Evolutionary conservation across 768 basidiomycete genomes (phyloP).

Genomic region (Dacryopinax spathularia): DNA sequence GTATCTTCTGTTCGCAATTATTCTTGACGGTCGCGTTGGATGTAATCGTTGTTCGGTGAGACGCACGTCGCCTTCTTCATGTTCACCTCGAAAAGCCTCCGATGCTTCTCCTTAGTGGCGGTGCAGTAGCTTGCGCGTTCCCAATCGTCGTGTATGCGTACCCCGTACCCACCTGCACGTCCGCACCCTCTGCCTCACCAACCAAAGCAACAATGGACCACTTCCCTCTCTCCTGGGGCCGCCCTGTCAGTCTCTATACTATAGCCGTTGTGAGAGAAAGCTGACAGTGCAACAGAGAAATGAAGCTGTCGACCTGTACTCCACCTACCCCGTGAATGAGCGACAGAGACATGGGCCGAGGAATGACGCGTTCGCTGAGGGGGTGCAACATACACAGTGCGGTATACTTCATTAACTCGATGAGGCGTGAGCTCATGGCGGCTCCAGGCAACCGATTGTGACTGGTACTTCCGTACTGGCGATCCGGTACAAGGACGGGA

Average conservation of each 20-base stretch:
- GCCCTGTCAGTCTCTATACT: constrained; percentile 40
- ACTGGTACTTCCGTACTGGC: constrained; percentile 95
- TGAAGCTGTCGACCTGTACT: constrained; percentile 60
- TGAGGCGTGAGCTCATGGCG: not conserved
- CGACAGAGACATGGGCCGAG: constrained; percentile 36
- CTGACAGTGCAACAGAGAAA: constrained; percentile 37
- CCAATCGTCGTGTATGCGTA: not conserved
- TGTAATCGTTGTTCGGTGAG: too few relatives aligned
- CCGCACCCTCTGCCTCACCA: not conserved
- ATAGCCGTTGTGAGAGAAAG: not conserved
- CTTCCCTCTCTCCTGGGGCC: constrained; percentile 72
- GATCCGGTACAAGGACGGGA: constrained; percentile 86
- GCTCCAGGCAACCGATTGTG: constrained; percentile 71
- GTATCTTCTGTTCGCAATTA: too few relatives aligned
- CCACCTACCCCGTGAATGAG: constrained; percentile 60
- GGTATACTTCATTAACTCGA: constrained; percentile 8
- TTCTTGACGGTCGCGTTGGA: too few relatives aligned
- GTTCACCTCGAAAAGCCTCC: too few relatives aligned
- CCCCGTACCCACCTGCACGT: not conserved
- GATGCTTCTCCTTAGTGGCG: not conserved
- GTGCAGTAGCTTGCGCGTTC: constrained; percentile 4
- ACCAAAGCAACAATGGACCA: constrained; percentile 46
- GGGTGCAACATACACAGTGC: constrained; percentile 71
- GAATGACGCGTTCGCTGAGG: constrained; percentile 44
- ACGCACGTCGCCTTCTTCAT: too few relatives aligned